Base-by-base conservation (phyloP, 2,329 filamentous ascomycete species). In the Hymenoscyphus salicellus region DNA sequence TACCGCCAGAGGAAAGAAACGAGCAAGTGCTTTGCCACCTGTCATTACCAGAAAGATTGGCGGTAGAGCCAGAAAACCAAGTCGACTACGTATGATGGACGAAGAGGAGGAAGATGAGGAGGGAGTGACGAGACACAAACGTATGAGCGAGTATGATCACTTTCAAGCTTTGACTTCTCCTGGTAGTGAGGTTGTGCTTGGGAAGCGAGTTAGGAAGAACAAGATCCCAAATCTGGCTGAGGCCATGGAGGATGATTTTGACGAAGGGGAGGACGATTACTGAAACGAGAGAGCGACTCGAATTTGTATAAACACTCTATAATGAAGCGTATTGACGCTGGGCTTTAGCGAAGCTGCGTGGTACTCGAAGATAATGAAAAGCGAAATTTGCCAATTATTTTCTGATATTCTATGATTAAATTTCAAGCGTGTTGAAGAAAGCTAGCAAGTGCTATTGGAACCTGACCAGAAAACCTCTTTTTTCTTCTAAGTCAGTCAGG, bases 101-200 rank as follows among this genome's bases (percentile, higher is more conserved):
- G 68, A 69, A 11, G 68, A 69, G n/a, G 62, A 68, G 8, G 59
- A 66, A 28, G 71, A 71, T 17, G 65, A 61, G 7, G 65, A 65
- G 11, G 62, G 67, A 16, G 62, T 66, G 23, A 49, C 65, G 30
- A 36, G 66, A 17, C 60, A 64, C 17, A 64, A 70, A 52, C 70
- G 71, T 43, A 66, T 58, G 33, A 70, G 66, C 20, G 73, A 74
- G 62, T 75, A 75, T 63, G 73, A 75, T 26, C 69, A 63, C 8
- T 75, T 65, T 41, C 72, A 72, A 46, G 72, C 71, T 28, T 55
- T 73, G 6, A 69, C 67, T 17, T 68, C 66, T n/a, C 71, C 72
- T 17, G 66, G 66, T 5, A 69, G 64, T 58, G 65, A 65, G 8
- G 56, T 70, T 8, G 49, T 63, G 10, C 43, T 73, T 38, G 70